Base-by-base conservation (phyloP, 495 filamentous ascomycete genomes). In the Polyplosphaeria fusca region DNA sequence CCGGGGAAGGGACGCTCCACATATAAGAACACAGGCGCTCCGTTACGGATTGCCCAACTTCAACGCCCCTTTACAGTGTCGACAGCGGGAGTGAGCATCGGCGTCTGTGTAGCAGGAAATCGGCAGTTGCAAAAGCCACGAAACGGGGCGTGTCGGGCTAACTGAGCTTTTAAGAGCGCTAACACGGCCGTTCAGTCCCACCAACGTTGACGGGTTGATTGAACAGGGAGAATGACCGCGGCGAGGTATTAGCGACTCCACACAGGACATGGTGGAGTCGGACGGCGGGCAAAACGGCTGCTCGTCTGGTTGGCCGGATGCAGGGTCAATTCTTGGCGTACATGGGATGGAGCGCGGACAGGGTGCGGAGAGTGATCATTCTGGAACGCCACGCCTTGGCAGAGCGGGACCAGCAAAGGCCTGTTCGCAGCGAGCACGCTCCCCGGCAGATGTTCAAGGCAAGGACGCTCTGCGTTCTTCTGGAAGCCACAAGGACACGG, bases 391-490 rank as follows among this genome's bases (percentile, higher is more conserved):
- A 27, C 14, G 3, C 7, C 54, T 49, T 58, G 54, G 54, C 54
- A 23, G 20, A 44, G 44, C 54, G 54, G 45, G 38, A 49, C 46
- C 16, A 50, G 20, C 1, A 38, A 30, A 38, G 37, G 30, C 53
- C 30, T 48, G 23, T 42, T 20, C 20, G 20, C 9, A 42, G 5
- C 18, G 7, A 18, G 9, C 39, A 32, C 45, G 28, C 23, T 35
- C 26, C 44, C 50, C 54, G 54, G 54, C 54, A 58, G 54, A 58
- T 58, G 19, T 35, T 7, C n/a, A 35, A 7, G 39, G 14, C 30
- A 42, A 18, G 9, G 39, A 42, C 11, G 19, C 5, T 13, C 9
- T 42, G 39, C 5, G 5, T 20, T 11, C 18, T 5, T 42, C 20
- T 5, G 7, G 5, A 7, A 13, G 7, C 39, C 5, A 5, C 19